Conservation (phyloP, 2,329 filamentous ascomycete genomes). For the Nannizziopsis barbatae region DNA sequence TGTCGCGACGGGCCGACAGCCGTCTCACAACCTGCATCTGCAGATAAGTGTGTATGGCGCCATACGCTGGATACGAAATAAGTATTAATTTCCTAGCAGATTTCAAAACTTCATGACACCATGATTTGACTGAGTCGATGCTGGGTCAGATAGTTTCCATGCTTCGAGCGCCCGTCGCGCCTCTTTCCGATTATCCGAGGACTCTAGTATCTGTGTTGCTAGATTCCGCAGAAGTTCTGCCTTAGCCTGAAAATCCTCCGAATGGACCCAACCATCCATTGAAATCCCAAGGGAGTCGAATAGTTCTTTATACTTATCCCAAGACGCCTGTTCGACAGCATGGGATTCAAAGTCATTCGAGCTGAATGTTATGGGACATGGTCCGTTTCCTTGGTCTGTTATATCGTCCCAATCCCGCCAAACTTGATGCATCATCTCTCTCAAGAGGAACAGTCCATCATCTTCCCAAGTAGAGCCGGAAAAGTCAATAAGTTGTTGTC, state of each 20-base stretch:
- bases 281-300: constrained; percentile 16
- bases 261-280: constrained; percentile 18
- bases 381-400: constrained; percentile 11
- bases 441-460: constrained; percentile 16
- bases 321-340: constrained; percentile 14
- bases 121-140: too few species aligned
- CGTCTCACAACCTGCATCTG: too few species aligned
- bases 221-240: constrained; percentile 16
- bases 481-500: constrained; percentile 17
- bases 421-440: constrained; percentile 17
- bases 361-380: constrained; percentile 15
- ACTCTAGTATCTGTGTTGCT: constrained; percentile 13
- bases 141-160: constrained; percentile 16
- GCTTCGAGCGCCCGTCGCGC: constrained; percentile 15
- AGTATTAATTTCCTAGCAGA: too few species aligned
- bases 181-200: constrained; percentile 14
- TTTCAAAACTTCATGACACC: too few species aligned
- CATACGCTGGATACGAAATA: too few species aligned
- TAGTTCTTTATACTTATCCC: constrained; percentile 15
- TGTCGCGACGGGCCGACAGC: too few species aligned
- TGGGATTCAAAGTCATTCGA: constrained; percentile 16
- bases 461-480: constrained; percentile 17
- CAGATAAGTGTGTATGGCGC: too few species aligned
- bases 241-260: constrained; percentile 16
- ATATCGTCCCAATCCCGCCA: constrained; percentile 17